These are phyloP conservation scores for Tetraselmis striata DNA, from an alignment of 139 green algal species.

Conservation along the genomic window DNA sequence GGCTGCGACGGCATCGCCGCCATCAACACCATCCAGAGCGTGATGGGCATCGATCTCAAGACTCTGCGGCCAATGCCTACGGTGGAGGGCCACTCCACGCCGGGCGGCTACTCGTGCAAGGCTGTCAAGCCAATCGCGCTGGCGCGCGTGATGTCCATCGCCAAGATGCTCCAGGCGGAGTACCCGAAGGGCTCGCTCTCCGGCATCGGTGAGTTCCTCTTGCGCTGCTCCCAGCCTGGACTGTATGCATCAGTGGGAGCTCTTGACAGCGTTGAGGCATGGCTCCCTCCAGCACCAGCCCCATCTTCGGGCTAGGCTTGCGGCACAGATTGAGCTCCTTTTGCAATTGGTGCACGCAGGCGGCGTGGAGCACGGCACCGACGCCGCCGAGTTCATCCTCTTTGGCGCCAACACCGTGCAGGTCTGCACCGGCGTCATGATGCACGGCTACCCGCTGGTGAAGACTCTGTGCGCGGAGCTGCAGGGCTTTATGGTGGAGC, in stretches of 20 bases:
- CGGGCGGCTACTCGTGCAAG: constrained; percentile 70
- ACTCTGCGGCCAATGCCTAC: constrained; percentile 70
- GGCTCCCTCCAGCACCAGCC: no score
- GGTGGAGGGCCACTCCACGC: constrained; percentile 72
- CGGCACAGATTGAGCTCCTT: no score
- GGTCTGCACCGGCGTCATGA: constrained; percentile 97
- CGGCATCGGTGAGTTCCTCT: constrained; percentile 61
- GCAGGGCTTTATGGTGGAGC: constrained; percentile 72
- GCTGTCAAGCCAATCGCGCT: constrained; percentile 96
- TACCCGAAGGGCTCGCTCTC: constrained; percentile 53
- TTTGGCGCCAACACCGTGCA: constrained; percentile 89
- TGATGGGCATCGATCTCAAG: constrained; percentile 94
- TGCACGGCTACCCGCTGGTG: constrained; percentile 90
- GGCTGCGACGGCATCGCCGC: constrained; percentile 60
- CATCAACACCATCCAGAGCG: constrained; percentile 80
- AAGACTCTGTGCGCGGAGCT: constrained; percentile 84
- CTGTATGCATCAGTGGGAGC: no score
- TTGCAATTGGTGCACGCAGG: constrained; percentile 24
- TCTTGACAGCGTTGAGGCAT: no score
- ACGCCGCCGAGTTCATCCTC: constrained; percentile 95
- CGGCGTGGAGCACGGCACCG: constrained; percentile 82
- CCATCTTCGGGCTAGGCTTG: no score
- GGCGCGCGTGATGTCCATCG: constrained; percentile 58
- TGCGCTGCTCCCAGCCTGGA: no score
- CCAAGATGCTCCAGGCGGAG: constrained; percentile 63